Evolutionary conservation across 805 yeast species (phyloP), one percentile per base, ranked within the genome.

Genomic region (Candida boleticola): DNA sequence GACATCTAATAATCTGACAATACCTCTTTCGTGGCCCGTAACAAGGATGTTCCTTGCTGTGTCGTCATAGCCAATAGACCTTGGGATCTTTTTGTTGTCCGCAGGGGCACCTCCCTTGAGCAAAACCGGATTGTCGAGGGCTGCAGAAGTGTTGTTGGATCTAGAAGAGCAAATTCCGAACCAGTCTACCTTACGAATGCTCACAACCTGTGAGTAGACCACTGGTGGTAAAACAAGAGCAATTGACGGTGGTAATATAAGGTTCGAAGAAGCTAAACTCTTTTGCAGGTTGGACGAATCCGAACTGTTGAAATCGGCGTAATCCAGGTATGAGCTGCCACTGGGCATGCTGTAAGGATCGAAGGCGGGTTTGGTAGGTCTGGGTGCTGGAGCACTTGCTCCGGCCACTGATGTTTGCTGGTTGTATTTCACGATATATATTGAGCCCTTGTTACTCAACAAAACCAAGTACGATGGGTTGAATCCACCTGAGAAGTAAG

Each of bases 11-110:
- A 92, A 69, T 41, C 97, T 74, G 0, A 93, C 79, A 27, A 83
- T 76, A 0, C 97, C 98, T 58, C 84, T 84, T 27, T 82, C 77
- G 56, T 93, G 96, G 0, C 97, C 98, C 0, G 96, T 82, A 1
- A 89, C 81, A 32, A 90, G 45, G n/a, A 70, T 57, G 40, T 54
- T 61, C 9, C 67, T 67, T 10, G 77, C 77, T 3, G 83, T 54
- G 7, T 68, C 73, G 34, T 60, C 63, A 21, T 48, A 40, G 0
- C 74, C 74, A 21, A 70, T 40, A 2, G 71, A 52, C 26, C 49
- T 56, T 10, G 64, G 58, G 9, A 49, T 38, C 11, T 39, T 49
- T 4, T 20, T 4, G 31, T 54, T 43, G 77, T 73, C 65, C 0
- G 73, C 73, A 0, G 96, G 85, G 2, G 82, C 77, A 4, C 99